Conservation (phyloP, 306 rosid species). For the Begonia peltatifolia region DNA sequence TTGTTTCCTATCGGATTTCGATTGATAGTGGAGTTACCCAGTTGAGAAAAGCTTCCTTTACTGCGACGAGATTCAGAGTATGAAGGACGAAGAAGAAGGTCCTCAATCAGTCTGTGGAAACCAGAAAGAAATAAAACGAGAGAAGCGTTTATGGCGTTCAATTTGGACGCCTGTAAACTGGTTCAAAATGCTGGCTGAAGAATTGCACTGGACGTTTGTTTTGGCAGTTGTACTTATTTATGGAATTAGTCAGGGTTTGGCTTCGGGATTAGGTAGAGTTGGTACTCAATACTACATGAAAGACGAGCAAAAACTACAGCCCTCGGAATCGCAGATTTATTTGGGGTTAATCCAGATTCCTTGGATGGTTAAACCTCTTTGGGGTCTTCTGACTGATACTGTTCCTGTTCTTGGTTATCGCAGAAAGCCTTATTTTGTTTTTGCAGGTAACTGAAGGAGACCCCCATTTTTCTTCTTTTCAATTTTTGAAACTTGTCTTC, state of each 20-base stretch:
- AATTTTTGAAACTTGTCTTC: too few relatives aligned
- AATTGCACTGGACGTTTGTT: conserved; percentile 23
- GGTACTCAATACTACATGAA: conserved; percentile 19
- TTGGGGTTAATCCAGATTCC: conserved; percentile 16
- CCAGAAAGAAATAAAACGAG: not conserved
- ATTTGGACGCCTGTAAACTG: conserved; percentile 11
- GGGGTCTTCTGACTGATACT: conserved; percentile 21
- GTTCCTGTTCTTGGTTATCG: conserved; percentile 18
- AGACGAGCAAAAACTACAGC: conserved; percentile 22
- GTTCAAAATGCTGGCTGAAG: conserved; percentile 16
- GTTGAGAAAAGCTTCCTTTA: not conserved
- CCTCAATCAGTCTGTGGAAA: not conserved
- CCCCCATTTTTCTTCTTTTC: not conserved
- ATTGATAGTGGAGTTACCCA: not conserved
- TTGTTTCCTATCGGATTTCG: not conserved
- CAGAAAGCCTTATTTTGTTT: conserved; percentile 17
- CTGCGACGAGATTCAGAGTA: not conserved
- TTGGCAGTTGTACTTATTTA: conserved; percentile 15
- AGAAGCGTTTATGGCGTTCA: conserved; percentile 6
- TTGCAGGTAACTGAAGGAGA: conserved; percentile 14
- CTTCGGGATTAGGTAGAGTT: conserved; percentile 12
- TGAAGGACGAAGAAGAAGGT: conserved; percentile 9
- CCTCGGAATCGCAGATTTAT: conserved; percentile 19
- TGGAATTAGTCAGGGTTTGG: conserved; percentile 21
- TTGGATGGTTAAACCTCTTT: conserved; percentile 16